phyloP scores from a whole-genome alignment of 2,329 filamentous ascomycete genomes.

The Sclerotiophoma versabilis region DNA sequence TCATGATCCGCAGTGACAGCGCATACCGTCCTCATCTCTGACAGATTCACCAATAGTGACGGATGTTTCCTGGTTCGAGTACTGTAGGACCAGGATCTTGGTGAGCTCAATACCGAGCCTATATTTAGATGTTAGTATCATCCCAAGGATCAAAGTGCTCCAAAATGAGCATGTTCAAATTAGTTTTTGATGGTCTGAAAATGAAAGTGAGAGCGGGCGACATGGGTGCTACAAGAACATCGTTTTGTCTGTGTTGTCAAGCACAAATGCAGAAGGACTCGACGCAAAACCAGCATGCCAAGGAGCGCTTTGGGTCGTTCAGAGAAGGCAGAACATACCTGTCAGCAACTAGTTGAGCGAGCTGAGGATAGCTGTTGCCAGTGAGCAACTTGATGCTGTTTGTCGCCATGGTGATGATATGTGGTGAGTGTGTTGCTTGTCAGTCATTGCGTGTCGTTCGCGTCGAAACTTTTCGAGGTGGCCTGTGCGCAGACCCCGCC shows the following conservation, averaged over 20 bases:
- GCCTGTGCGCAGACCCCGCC: constrained; percentile 25
- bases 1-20: constrained; percentile 8
- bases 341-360: constrained; percentile 73
- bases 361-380: constrained; percentile 76
- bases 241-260: neutral
- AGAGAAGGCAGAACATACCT: constrained; percentile 56
- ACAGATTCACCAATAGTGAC: constrained; percentile 97
- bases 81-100: constrained; percentile 81
- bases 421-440: constrained; percentile 24
- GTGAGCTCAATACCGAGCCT: constrained; percentile 80
- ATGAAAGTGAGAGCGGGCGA: neutral
- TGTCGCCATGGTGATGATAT: constrained; percentile 63
- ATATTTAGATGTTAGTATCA: constrained; percentile 31
- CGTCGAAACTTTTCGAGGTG: constrained; percentile 30
- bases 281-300: constrained; percentile 15
- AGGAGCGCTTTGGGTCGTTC: constrained; percentile 6
- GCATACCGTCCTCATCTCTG: constrained; percentile 86
- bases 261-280: neutral
- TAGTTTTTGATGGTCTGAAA: constrained; percentile 46
- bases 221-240: neutral
- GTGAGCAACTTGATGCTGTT: constrained; percentile 79
- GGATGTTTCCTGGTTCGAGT: constrained; percentile 86
- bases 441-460: neutral
- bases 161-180: constrained; percentile 71
- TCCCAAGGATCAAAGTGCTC: constrained; percentile 51